These are phyloP conservation scores for Nissolia schottii DNA, from an alignment of 306 rosid species.

Conservation along the genomic window DNA sequence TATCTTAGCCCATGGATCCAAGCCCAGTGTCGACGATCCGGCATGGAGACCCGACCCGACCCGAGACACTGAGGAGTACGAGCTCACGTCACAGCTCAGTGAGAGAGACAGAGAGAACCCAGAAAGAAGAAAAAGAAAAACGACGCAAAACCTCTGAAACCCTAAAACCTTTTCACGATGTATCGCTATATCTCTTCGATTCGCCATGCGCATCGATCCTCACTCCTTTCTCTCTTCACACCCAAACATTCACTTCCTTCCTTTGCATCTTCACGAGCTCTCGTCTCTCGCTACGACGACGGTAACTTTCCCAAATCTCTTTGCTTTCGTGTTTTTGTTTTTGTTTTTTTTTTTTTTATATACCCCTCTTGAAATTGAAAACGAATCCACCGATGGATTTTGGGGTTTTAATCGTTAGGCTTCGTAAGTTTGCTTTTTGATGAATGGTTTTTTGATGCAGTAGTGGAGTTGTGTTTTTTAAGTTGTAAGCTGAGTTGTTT, in stretches of 20 bases:
- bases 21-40: too few species aligned
- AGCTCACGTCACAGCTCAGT: too few species aligned
- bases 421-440: neutral
- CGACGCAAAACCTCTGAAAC: too few species aligned
- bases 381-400: neutral
- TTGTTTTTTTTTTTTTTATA: neutral
- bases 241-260: too few species aligned
- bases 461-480: conserved; percentile 2
- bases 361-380: neutral
- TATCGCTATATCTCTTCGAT: conserved; percentile 11
- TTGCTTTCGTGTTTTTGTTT: neutral
- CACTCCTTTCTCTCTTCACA: neutral
- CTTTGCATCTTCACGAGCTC: neutral
- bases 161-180: conserved; percentile 1
- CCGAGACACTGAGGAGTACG: too few species aligned
- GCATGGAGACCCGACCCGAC: too few species aligned
- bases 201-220: conserved; percentile 1
- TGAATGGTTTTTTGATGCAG: neutral
- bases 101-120: too few species aligned
- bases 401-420: neutral
- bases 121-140: too few species aligned
- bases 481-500: neutral
- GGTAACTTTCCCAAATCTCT: neutral
- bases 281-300: neutral
- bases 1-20: too few species aligned